Evolutionary conservation across 495 filamentous ascomycete genomes (phyloP).

Genomic region (Aspergillus sclerotiicarbonarius): DNA sequence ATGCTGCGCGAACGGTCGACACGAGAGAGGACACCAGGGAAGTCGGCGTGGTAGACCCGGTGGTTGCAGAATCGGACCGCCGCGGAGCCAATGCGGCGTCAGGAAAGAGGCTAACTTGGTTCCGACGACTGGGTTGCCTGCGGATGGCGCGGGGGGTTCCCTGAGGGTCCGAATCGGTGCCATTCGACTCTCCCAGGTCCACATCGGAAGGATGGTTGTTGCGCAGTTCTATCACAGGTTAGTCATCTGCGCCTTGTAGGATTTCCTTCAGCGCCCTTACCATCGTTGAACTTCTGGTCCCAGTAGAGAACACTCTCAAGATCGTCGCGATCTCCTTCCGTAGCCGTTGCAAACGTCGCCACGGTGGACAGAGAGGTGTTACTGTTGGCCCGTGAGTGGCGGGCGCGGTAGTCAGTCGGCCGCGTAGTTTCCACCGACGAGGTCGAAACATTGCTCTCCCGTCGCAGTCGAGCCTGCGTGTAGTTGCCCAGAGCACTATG

Average conservation of each 20-base stretch:
- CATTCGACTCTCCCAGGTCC: conserved; percentile 14
- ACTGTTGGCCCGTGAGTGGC: conserved; percentile 54
- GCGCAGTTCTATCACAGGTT: conserved; percentile 28
- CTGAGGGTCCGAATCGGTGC: conserved; percentile 10
- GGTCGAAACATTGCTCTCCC: conserved; percentile 59
- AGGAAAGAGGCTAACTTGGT: neutral
- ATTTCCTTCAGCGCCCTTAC: conserved; percentile 17
- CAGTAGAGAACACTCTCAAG: conserved; percentile 42
- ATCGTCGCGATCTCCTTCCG: conserved; percentile 56
- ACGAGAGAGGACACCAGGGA: conserved; percentile 38
- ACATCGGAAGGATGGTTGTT: conserved; percentile 20
- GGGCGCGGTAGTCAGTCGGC: conserved; percentile 23
- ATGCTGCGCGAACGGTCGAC: conserved; percentile 41
- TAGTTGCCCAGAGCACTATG: conserved; percentile 83
- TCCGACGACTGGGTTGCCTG: conserved; percentile 10
- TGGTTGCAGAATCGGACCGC: conserved; percentile 30
- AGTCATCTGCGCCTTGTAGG: neutral
- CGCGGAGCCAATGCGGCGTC: conserved; percentile 5
- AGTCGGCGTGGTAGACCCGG: conserved; percentile 36
- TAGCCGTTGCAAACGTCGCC: conserved; percentile 81
- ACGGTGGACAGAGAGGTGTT: conserved; percentile 69
- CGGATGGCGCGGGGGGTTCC: conserved; percentile 19
- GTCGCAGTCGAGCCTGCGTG: conserved; percentile 45
- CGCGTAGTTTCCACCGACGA: conserved; percentile 75
- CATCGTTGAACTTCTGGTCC: conserved; percentile 43